Evolutionary conservation across 129 eudicot species (phyloP).

Genomic region (Arctium lappa): DNA sequence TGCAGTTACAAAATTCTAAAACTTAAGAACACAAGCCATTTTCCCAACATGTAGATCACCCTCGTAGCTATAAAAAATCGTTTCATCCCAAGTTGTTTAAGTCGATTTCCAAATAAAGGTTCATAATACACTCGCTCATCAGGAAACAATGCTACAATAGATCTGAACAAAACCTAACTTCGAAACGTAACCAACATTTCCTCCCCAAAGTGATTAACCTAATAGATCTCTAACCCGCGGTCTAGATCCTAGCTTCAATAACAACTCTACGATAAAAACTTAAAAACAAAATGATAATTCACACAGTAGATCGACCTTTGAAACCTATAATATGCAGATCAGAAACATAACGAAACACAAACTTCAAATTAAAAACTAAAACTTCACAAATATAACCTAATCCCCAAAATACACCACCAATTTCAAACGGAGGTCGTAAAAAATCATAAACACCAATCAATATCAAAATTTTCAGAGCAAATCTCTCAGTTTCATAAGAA

Average conservation of each 20-base stretch:
- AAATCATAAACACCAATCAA: not conserved
- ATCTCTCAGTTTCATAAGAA: not conserved
- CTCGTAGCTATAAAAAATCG: not conserved
- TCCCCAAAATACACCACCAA: not conserved
- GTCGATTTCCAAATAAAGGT: not conserved
- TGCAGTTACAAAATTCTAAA: not conserved
- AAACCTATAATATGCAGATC: constrained; percentile 22
- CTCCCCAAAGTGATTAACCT: not conserved
- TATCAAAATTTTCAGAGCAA: not conserved
- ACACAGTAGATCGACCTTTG: constrained; percentile 15
- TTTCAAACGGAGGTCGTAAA: not conserved
- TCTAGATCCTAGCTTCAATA: constrained; percentile 9
- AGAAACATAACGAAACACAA: not conserved
- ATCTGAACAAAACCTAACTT: constrained; percentile 21
- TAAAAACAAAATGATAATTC: not conserved
- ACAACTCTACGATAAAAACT: not conserved
- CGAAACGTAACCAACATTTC: not conserved
- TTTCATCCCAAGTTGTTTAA: not conserved
- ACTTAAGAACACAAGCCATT: not conserved
- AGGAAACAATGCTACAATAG: constrained; percentile 10
- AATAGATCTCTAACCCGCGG: not conserved
- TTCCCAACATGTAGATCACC: constrained; percentile 3
- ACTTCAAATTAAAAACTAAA: not conserved
- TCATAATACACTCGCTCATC: not conserved
- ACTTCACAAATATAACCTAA: constrained; percentile 8